These are phyloP conservation scores for Lantana camara DNA, from an alignment of 257 asterid genomes.

Conservation along the genomic window DNA sequence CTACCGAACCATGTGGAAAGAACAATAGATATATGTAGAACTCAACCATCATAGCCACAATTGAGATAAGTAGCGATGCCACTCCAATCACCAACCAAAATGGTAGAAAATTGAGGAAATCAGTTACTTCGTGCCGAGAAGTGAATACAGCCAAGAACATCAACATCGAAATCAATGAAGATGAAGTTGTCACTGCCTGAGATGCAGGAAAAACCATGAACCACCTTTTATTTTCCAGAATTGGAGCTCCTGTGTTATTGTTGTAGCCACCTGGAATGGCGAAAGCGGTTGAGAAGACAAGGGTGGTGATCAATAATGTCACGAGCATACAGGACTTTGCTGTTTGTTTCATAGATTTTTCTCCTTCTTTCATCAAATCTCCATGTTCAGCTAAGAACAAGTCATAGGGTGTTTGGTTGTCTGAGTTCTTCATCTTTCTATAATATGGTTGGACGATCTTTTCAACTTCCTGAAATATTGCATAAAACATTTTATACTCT, in stretches of 20 bases:
- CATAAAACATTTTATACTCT: too few relatives aligned
- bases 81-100: constrained; percentile 36
- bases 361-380: constrained; percentile 36
- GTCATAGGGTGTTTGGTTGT: constrained; percentile 31
- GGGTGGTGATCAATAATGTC: constrained; percentile 37
- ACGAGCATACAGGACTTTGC: constrained; percentile 43
- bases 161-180: constrained; percentile 35
- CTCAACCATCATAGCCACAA: constrained; percentile 40
- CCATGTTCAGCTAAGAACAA: constrained; percentile 27
- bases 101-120: constrained; percentile 39
- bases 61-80: constrained; percentile 34
- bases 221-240: not conserved
- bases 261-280: constrained; percentile 46
- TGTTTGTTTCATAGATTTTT: constrained; percentile 40
- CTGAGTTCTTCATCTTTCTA: constrained; percentile 7
- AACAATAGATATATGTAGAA: constrained; percentile 27
- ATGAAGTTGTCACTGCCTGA: constrained; percentile 35
- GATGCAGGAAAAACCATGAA: constrained; percentile 35
- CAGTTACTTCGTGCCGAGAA: constrained; percentile 33
- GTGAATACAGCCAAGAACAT: constrained; percentile 44
- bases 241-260: constrained; percentile 28
- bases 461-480: constrained; percentile 34
- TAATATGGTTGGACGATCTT: constrained; percentile 26
- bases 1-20: constrained; percentile 28
- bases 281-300: constrained; percentile 42